phyloP scores from a whole-genome alignment of 202 grass and related monocot genomes.

The Elaeis oleifera region DNA sequence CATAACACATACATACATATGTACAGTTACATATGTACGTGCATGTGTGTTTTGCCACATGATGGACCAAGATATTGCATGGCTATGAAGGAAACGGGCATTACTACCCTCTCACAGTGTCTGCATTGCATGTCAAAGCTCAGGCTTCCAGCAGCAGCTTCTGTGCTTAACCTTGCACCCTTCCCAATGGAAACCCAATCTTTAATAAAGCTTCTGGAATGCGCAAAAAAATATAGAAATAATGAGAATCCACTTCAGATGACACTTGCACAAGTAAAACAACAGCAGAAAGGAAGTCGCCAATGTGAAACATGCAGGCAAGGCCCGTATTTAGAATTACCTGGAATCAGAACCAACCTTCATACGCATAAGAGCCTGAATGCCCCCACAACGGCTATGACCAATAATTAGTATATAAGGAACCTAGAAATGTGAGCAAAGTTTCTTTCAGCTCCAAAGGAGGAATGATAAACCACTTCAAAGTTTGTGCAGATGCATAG shows the following conservation, averaged over 20 bases:
- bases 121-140: constrained; percentile 78
- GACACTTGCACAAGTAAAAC: constrained; percentile 8
- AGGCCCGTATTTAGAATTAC: constrained; percentile 25
- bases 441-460: background rate
- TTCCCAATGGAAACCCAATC: constrained; percentile 80
- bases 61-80: background rate
- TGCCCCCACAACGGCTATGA: constrained; percentile 88
- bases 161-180: constrained; percentile 73
- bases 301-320: too few relatives aligned
- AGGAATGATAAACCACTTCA: background rate
- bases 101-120: constrained; percentile 82
- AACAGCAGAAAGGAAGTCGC: background rate
- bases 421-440: constrained; percentile 52
- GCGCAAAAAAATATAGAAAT: constrained; percentile 4
- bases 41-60: too few relatives aligned
- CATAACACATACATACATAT: too few relatives aligned
- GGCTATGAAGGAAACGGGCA: background rate
- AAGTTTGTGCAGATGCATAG: background rate
- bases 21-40: too few relatives aligned
- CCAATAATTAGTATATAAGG: constrained; percentile 71
- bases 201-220: constrained; percentile 59
- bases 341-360: constrained; percentile 43
- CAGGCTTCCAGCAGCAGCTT: constrained; percentile 84
- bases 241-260: constrained; percentile 17
- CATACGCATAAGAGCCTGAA: constrained; percentile 90